Base-by-base conservation (phyloP, 176 grass and related monocot species). In the Triticum aestivum region DNA sequence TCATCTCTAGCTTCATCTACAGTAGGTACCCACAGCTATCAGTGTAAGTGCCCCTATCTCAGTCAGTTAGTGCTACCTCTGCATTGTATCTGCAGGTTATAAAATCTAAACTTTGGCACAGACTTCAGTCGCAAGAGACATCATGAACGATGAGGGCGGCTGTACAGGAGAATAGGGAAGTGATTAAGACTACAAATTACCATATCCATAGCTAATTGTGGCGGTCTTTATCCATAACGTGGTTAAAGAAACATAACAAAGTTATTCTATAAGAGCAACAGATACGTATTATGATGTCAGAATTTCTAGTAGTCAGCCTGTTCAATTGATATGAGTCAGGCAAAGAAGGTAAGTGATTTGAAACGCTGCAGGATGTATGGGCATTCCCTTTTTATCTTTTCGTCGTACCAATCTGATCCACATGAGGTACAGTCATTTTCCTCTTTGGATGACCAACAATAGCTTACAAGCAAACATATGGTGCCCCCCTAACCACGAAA, bases 391-490 rank as follows among this genome's bases (percentile, higher is more conserved):
- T 33, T 73, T 11, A 59, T 54, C 49, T 5, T 52, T 52, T 52
- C 15, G 2, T 18, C 5, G 15, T 52, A 15, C 14, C 14, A 18
- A 17, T 52, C 49, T 52, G 49, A 21, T 38, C 27, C 80, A 14
- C n/a, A 65, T 81, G 21, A 32, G 8, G 2, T 52, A 64, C 44
- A 44, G 42, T 12, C 10, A 64, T 65, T 87, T 81, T 26, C 33
- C 67, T 72, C 13, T 14, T 79, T 23, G 18, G 44, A 47, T 64
- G n/a, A 49, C 45, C 34, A 65, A 51, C 14, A 12, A 74, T 34
- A 86, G 79, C 54, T 86, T 80, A 73, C 67, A 73, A 73, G 67
- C 77, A 80, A 5, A 44, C 42, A 44, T 44, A 81, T 38, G 76
- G 42, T 44, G 42, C 10, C 37, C 18, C 27, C 85, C 38, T 63